phyloP scores from a whole-genome alignment of 441 rosid species.

The Mallotus repandus region DNA sequence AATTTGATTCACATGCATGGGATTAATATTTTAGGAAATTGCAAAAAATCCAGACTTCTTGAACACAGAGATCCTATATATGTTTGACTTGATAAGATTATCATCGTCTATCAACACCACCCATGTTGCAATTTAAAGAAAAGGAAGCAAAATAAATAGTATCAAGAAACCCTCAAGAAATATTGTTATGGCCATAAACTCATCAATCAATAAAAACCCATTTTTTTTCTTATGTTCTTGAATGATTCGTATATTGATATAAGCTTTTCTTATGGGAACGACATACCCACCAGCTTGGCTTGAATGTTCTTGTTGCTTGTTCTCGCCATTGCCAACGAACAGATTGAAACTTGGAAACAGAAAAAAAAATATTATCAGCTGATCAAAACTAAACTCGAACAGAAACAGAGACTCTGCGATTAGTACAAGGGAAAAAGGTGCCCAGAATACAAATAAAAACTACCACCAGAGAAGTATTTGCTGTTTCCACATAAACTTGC shows the following conservation, averaged over 20 bases:
- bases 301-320: conserved; percentile 63
- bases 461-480: conserved; percentile 5
- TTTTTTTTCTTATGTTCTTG: neutral
- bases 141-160: no score
- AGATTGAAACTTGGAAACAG: conserved; percentile 20
- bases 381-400: conserved; percentile 20
- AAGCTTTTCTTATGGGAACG: conserved; percentile 25
- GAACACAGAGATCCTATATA: no score
- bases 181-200: no score
- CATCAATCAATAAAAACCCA: no score
- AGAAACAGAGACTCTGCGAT: neutral
- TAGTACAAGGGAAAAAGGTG: neutral
- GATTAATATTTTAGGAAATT: no score
- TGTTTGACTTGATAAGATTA: no score
- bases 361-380: neutral
- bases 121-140: no score
- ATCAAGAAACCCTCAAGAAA: no score
- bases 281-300: conserved; percentile 93
- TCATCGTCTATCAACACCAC: no score
- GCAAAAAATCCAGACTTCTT: no score
- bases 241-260: no score
- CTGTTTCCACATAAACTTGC: conserved; percentile 2
- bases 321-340: conserved; percentile 36
- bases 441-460: neutral
- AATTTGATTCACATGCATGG: no score